Evolutionary conservation across 1,139 yeast species (phyloP), one percentile per base, ranked within the genome.

Genomic region (Sugiyamaella castrensis): DNA sequence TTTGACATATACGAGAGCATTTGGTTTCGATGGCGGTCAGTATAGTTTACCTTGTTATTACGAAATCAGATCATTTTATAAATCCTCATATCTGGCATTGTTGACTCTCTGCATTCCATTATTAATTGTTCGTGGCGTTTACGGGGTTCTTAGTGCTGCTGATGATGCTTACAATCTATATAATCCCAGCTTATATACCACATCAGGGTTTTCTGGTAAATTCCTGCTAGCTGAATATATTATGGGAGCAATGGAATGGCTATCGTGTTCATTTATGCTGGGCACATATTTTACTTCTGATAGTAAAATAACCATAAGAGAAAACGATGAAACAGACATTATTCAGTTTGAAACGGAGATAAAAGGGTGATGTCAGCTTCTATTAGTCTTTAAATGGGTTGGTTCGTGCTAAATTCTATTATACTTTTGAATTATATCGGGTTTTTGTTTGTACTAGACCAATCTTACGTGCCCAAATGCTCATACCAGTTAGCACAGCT

Each of bases 41-140:
- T 19, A 19, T 19, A 19, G 24, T 19, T 19, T 19, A 19, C 1
- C 26, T 27, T 26, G 27, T n/a, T 26, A 24, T 30, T 19, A 19
- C 4, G 5, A 19, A 19, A 19, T 5, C 5, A 5, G 24, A 19
- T 19, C 24, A 3, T 19, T 19, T 19, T 19, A 19, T 19, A 19
- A 19, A 19, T 19, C 24, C 24, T 4, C 24, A 19, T 42, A 42
- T 15, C 15, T 42, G 28, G 9, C 12, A 7, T 27, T 42, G 15
- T 40, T 33, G 39, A 34, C 33, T 5, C 11, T 41, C 19, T 57
- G 57, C 8, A 71, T 52, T 48, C 60, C 57, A 8, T 54, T 59
- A 12, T 40, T 60, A 38, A 37, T 58, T 27, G 61, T 55, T 7
- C 49, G 64, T 38, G 64, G 64, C 24, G 50, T 59, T 26, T 60